Base-by-base conservation (phyloP, 2,329 filamentous ascomycete species). In the Stachybotrys chartarum region DNA sequence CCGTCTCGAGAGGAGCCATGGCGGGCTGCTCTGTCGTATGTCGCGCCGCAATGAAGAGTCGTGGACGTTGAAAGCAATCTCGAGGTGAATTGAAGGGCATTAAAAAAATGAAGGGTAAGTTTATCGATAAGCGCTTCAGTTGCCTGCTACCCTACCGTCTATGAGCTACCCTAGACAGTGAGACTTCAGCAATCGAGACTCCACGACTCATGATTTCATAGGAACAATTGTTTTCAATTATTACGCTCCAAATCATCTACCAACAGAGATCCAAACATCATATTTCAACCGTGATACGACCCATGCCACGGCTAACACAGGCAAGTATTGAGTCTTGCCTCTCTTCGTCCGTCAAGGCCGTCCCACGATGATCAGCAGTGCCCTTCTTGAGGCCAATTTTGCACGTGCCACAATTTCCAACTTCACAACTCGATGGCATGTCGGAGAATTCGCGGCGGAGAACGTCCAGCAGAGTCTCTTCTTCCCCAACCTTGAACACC, bases 361-460 rank as follows among this genome's bases (percentile, higher is more conserved):
- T 75, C 6, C 79, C 79, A 51, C 78, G 67, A 61, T 82, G 79
- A 18, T 79, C 72, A 2, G 81, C 75, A 35, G 63, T 61, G 0
- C 79, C 79, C 3, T 63, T 60, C 60, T 63, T 72, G 39, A 82
- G 58, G 2, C 53, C 60, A 17, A 81, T 65, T 61, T 71, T 76
- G 63, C 79, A 82, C 3, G 78, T 82, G 1, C 76, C 79, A 53
- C 79, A 82, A 57, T 80, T 82, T 0, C 79, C 79, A 1, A 79
- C 79, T 60, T 79, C 75, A 59, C 79, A 83, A 58, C 76, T 79
- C 16, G 75, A 79, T 1, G 75, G 67, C 2, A 79, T 64, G 6
- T 73, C 72, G 0, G 69, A 68, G 54, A 78, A 75, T 51, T 74
- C 65, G 32, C 66, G 66, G 57, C 72, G 70, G 44, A 82, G 66